Evolutionary conservation across 805 yeast species (phyloP).

Genomic region (Yarrowia keelungensis): DNA sequence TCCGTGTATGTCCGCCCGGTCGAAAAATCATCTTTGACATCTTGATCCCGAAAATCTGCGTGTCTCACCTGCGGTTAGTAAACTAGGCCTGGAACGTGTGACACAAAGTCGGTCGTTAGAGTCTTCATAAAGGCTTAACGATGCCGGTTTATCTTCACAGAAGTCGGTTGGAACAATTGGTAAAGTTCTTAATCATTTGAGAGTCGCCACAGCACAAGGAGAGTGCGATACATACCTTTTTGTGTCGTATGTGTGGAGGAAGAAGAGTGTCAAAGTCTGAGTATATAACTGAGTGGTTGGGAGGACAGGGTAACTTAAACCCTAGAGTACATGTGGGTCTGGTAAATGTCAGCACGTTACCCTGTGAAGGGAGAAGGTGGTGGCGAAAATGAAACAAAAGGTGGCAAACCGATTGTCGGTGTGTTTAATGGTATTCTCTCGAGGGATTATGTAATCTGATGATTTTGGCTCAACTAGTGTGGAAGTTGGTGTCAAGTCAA

Average conservation of each 20-base stretch:
- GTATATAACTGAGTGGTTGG: conserved; percentile 1
- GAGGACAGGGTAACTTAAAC: conserved; percentile 11
- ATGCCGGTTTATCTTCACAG: conserved; percentile 39
- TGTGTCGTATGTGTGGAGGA: conserved; percentile 18
- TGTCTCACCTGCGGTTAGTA: conserved; percentile 37
- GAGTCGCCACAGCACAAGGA: conserved; percentile 13
- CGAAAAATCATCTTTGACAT: conserved; percentile 32
- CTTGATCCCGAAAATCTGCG: not conserved
- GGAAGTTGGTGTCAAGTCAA: too few species aligned
- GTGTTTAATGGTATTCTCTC: not conserved
- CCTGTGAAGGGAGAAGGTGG: not conserved
- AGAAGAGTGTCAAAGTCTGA: conserved; percentile 13
- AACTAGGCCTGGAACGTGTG: not conserved
- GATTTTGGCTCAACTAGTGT: not conserved
- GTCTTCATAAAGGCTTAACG: conserved; percentile 38
- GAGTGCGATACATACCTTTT: conserved; percentile 30
- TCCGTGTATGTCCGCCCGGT: conserved; percentile 37
- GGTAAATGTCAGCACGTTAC: conserved; percentile 13
- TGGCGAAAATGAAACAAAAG: not conserved
- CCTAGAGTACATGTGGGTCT: conserved; percentile 4
- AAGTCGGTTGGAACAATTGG: conserved; percentile 38
- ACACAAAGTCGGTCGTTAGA: conserved; percentile 11
- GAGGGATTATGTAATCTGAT: not conserved
- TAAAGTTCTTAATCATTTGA: conserved; percentile 35
- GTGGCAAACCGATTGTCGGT: not conserved